A percentile compares a stretch with the other conserved stretches of the same genome.
phyloP scores from a whole-genome alignment of 192 early-diverging fungal genomes.

The Entophlyctis helioformis region DNA sequence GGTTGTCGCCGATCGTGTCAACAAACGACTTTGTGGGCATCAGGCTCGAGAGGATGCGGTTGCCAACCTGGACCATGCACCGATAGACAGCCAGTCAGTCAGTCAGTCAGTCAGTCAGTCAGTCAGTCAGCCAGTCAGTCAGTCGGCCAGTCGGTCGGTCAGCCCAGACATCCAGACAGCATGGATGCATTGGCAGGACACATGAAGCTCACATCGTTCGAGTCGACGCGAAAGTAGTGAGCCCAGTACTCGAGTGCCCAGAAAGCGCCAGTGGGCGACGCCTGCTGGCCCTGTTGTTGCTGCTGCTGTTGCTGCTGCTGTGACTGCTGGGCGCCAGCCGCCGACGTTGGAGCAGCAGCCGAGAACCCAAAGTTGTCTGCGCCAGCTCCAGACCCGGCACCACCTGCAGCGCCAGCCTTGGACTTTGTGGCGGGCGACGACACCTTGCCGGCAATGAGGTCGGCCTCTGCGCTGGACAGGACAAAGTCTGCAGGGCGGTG shows the following conservation, averaged over 20 bases:
- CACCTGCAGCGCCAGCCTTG: background rate
- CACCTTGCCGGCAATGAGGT: constrained; percentile 13
- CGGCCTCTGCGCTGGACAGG: constrained; percentile 30
- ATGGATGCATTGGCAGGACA: too few relatives aligned
- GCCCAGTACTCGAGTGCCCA: constrained; percentile 88
- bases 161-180: too few relatives aligned
- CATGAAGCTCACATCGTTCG: constrained; percentile 71
- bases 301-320: too few relatives aligned
- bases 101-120: too few relatives aligned
- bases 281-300: constrained; percentile 9
- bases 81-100: too few relatives aligned
- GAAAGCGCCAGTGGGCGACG: constrained; percentile 35
- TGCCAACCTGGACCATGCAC: constrained; percentile 11
- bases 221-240: constrained; percentile 89
- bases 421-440: background rate
- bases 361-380: constrained; percentile 9
- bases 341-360: background rate
- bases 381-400: background rate
- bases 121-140: too few relatives aligned
- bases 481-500: constrained; percentile 33
- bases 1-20: constrained; percentile 67
- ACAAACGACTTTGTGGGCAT: constrained; percentile 39
- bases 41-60: constrained; percentile 20
- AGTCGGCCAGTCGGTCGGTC: too few relatives aligned
- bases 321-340: constrained; percentile 1